Base-by-base conservation (phyloP, 75 land plant species). In the Adiantum capillusveneris region DNA sequence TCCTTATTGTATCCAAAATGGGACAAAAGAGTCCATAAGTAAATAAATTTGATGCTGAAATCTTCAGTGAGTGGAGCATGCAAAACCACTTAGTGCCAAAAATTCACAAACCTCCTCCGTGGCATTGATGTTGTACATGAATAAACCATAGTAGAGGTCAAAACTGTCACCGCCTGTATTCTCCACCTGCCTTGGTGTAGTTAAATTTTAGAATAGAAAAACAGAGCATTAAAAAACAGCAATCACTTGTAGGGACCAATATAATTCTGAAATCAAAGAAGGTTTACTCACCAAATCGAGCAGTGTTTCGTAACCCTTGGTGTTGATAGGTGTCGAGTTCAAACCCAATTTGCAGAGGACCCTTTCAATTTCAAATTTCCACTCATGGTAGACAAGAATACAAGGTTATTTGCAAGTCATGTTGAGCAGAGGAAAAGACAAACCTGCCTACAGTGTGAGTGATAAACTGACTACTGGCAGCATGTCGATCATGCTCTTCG, bases 71-170 rank as follows among this genome's bases (percentile, higher is more conserved):
- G n/a, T n/a, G n/a, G n/a, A n/a, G n/a, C n/a, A n/a, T n/a, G n/a
- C n/a, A n/a, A n/a, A n/a, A n/a, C n/a, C n/a, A n/a, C n/a, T n/a
- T n/a, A n/a, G n/a, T n/a, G n/a, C n/a, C n/a, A n/a, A n/a, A n/a
- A n/a, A n/a, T n/a, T n/a, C 9, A 34, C 37, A 34, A 34, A 67
- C 76, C 76, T 73, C 76, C 46, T 89, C 90, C 46, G 86, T 80
- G 11, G 87, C 83, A 75, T 86, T 89, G 14, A 62, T 46, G 43
- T 89, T 89, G 72, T 89, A 89, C 95, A 89, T 72, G 63, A 89
- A 89, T 57, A 89, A 60, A 29, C 95, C 95, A 76, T 86, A 83
- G 52, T 86, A 89, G 59, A 89, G 78, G 44, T 89, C 95, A 69
- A 89, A 89, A 56, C 95, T 89, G 60, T 89, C 95, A 28, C 87